Percentiles rank a stretch among this genome's conserved stretches.
Evolutionary conservation across 352 stramenopile species (phyloP).

Genomic region (Phytophthora nicotianae): DNA sequence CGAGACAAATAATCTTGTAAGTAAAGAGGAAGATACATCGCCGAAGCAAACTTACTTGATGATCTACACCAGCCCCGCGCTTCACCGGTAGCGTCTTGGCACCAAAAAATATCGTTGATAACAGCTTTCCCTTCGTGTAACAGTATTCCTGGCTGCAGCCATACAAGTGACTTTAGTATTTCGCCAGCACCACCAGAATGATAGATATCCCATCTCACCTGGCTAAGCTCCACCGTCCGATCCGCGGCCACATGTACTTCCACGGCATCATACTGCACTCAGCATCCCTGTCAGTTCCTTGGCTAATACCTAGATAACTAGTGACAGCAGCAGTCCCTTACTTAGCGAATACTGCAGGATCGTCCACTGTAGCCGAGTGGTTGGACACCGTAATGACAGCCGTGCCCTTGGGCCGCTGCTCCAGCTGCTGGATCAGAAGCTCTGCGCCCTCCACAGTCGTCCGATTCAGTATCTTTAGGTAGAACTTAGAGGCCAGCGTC

Average conservation of each 20-base stretch:
- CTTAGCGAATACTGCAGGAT: constrained; percentile 70
- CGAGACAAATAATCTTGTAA: not conserved
- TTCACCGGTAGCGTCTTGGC: constrained; percentile 79
- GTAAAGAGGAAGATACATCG: not conserved
- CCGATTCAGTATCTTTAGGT: constrained; percentile 54
- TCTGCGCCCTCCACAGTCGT: constrained; percentile 54
- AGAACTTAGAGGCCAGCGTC: constrained; percentile 66
- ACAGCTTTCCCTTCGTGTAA: constrained; percentile 63
- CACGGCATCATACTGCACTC: constrained; percentile 71
- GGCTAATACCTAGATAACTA: not conserved
- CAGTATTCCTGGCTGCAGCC: constrained; percentile 82
- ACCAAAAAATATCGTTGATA: constrained; percentile 67
- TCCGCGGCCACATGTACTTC: constrained; percentile 60
- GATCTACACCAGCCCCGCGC: constrained; percentile 73
- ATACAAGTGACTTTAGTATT: not conserved
- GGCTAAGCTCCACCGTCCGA: constrained; percentile 74
- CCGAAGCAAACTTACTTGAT: constrained; percentile 40
- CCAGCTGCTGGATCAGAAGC: constrained; percentile 46
- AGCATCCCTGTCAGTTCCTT: constrained; percentile 2
- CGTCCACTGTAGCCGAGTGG: constrained; percentile 84
- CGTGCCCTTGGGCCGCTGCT: constrained; percentile 48
- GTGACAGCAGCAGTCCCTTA: constrained; percentile 31
- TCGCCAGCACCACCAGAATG: constrained; percentile 18
- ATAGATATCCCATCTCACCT: constrained; percentile 39
- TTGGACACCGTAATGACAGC: constrained; percentile 86